Conservation (phyloP, 1,284 basidiomycete genomes). For the Athelia sp. region DNA sequence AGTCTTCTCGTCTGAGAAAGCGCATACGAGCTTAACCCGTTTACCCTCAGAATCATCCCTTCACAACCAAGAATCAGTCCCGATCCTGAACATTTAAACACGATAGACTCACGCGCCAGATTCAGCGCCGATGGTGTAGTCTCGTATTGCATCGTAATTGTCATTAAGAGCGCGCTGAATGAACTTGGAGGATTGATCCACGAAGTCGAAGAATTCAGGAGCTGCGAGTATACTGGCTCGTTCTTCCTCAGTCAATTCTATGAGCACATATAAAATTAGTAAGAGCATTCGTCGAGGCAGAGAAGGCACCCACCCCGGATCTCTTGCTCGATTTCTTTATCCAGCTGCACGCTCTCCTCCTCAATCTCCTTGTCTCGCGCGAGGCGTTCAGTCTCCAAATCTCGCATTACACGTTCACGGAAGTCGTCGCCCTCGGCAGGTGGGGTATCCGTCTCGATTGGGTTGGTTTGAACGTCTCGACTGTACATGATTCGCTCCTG, state of each 20-base stretch:
- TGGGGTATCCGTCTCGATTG: conserved; percentile 47
- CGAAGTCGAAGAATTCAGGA: conserved; percentile 89
- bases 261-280: neutral
- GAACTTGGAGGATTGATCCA: conserved; percentile 93
- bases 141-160: conserved; percentile 93
- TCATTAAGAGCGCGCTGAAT: conserved; percentile 95
- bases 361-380: conserved; percentile 77
- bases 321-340: conserved; percentile 79
- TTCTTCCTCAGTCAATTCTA: conserved; percentile 85
- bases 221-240: conserved; percentile 75
- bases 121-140: conserved; percentile 86
- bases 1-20: conserved; percentile 86
- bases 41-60: conserved; percentile 89
- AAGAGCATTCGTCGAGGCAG: neutral
- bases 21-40: conserved; percentile 82
- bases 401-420: conserved; percentile 61
- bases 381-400: conserved; percentile 60
- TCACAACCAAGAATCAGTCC: conserved; percentile 4
- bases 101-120: conserved; percentile 53
- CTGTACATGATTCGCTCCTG: conserved; percentile 90
- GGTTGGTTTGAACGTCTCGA: conserved; percentile 87
- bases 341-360: conserved; percentile 73
- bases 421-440: conserved; percentile 66
- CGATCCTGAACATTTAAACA: neutral
- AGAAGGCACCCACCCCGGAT: conserved; percentile 53